A percentile compares a stretch with the other conserved stretches of the same genome.
Evolutionary conservation across 1,284 basidiomycete species (phyloP).

Genomic region (Pholiota adiposa): DNA sequence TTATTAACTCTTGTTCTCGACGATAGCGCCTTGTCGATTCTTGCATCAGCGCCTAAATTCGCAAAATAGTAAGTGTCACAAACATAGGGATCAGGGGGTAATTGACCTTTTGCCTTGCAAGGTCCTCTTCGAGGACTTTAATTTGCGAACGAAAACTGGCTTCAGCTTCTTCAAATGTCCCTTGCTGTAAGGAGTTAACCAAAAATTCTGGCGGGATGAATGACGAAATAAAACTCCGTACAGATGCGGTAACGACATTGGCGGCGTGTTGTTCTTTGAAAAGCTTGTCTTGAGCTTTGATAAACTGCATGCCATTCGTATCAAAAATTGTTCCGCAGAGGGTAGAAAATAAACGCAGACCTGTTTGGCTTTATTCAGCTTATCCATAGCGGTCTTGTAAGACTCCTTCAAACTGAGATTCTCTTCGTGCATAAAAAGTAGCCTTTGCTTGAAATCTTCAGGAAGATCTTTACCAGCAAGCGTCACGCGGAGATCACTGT

Average conservation of each 20-base stretch:
- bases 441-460: constrained; percentile 77
- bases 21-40: constrained; percentile 68
- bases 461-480: constrained; percentile 78
- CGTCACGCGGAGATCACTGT: constrained; percentile 74
- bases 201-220: background rate
- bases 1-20: constrained; percentile 81
- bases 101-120: constrained; percentile 62
- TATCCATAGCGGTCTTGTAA: constrained; percentile 74
- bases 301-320: constrained; percentile 60
- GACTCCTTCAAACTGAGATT: constrained; percentile 75
- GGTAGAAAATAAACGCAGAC: constrained; percentile 41
- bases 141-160: constrained; percentile 72
- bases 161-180: constrained; percentile 73
- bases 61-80: constrained; percentile 10
- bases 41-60: constrained; percentile 49
- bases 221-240: constrained; percentile 23
- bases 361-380: constrained; percentile 80
- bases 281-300: constrained; percentile 89
- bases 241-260: constrained; percentile 39
- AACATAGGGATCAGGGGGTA: constrained; percentile 1
- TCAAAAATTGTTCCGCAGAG: background rate
- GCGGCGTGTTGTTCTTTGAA: constrained; percentile 78
- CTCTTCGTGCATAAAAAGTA: constrained; percentile 81
- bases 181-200: constrained; percentile 37
- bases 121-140: constrained; percentile 71